These are phyloP conservation scores for Lippia alba DNA, from an alignment of 305 asterid genomes.

Conservation along the genomic window DNA sequence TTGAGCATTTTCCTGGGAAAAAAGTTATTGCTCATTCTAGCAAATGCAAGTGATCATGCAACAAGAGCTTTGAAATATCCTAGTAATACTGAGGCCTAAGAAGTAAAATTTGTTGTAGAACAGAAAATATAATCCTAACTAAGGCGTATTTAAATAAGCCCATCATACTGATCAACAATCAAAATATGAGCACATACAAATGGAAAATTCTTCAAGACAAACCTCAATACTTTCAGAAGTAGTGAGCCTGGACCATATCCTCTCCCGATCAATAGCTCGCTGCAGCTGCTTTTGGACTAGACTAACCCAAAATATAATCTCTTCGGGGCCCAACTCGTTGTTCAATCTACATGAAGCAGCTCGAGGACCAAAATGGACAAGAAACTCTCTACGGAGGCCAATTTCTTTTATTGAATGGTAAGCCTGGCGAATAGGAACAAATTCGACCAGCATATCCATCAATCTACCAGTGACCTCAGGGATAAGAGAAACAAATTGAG, in stretches of 20 bases:
- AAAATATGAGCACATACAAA: conserved; percentile 26
- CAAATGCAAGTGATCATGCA: conserved; percentile 15
- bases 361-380: conserved; percentile 94
- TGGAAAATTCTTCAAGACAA: conserved; percentile 28
- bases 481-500: conserved; percentile 74
- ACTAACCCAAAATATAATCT: conserved; percentile 89
- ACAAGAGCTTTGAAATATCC: conserved; percentile 19
- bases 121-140: not conserved
- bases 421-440: conserved; percentile 74
- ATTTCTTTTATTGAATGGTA: conserved; percentile 73
- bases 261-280: conserved; percentile 92
- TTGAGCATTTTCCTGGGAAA: conserved; percentile 6
- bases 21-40: conserved; percentile 9
- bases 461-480: conserved; percentile 85
- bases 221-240: conserved; percentile 98
- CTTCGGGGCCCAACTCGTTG: conserved; percentile 73
- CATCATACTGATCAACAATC: conserved; percentile 29
- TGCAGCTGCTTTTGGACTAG: conserved; percentile 86
- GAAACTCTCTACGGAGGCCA: conserved; percentile 89
- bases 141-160: conserved; percentile 27
- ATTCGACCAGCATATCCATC: conserved; percentile 93
- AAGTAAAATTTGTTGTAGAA: conserved; percentile 14
- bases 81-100: conserved; percentile 12
- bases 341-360: conserved; percentile 72
- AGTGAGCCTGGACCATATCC: conserved; percentile 98